Evolutionary conservation across 345 rosid species (phyloP), one percentile per base, ranked within the genome.

Genomic region (Raphanus sativus): DNA sequence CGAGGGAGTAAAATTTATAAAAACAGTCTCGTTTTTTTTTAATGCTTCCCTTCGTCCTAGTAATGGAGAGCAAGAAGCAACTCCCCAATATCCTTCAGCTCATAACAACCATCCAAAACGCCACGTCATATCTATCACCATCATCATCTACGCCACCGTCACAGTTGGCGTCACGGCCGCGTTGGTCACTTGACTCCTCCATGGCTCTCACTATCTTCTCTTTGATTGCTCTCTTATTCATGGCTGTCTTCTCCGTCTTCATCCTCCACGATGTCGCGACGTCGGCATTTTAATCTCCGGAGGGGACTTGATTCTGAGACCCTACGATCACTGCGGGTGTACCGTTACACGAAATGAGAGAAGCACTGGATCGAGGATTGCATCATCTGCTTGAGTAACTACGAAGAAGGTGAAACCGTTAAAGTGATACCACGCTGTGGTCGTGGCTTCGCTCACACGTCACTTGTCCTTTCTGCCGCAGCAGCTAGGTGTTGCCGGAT

Each of bases 401-500:
- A 88, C 60, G 83, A 86, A 69, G 86, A 82, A 69, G 79, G 32
- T 42, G 88, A 87, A 67, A 54, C 15, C 2, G 82, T 87, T 32
- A 86, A 82, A 76, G 64, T 75, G 81, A 82, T 89, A 29, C 89
- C 91, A 6, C 34, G 24, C 0, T 85, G 91, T 56, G 30, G 74
- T 28, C 80, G 79, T 90, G 96, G 91, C 87, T 90, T 11, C 32
- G 15, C 16, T 58, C 82, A 36, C 87, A 82, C 64, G 78, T 64
- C 59, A 76, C 85, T 6, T 90, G 95, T 62, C 92, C 92, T 11
- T 82, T 90, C n/a, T 90, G 95, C 32, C 78, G 95, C 65, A 85
- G 80, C 48, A 77, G 83, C 30, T 83, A 68, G 74, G 76, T 87
- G 67, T 63, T 83, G 4, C 74, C 70, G 55, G 70, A 11, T 32